Percentiles rank a stretch among this genome's conserved stretches.
phyloP scores from a whole-genome alignment of 139 green algal species.

The Haematococcus sp. region DNA sequence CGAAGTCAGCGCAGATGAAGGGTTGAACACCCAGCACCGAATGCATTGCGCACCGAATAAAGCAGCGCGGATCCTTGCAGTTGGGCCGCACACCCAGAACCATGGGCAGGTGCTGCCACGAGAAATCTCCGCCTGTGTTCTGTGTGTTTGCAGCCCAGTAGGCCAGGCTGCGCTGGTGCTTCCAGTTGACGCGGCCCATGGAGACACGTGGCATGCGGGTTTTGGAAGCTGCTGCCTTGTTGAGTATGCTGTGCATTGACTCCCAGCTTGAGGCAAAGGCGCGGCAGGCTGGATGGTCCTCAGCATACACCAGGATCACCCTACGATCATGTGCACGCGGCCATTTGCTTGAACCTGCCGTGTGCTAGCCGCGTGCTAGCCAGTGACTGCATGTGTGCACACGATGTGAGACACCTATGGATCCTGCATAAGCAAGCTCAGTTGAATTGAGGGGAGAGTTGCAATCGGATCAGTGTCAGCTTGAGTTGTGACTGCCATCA shows the following conservation, averaged over 20 bases:
- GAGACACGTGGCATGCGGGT: not conserved
- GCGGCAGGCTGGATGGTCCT: not conserved
- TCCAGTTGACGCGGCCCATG: not conserved
- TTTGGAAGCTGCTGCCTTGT: not conserved
- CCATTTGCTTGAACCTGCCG: too few relatives aligned
- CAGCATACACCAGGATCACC: not conserved
- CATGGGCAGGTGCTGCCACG: not conserved
- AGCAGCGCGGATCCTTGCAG: slow-evolving; percentile 8
- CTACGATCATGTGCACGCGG: slow-evolving; percentile 2
- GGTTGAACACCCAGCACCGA: too few relatives aligned
- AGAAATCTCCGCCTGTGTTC: not conserved
- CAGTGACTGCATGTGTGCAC: too few relatives aligned
- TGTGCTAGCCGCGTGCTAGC: too few relatives aligned
- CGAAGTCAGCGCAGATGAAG: too few relatives aligned
- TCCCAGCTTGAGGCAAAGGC: not conserved
- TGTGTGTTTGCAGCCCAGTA: not conserved
- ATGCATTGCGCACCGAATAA: not conserved
- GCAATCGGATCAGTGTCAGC: too few relatives aligned
- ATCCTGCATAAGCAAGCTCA: too few relatives aligned
- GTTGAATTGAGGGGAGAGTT: too few relatives aligned
- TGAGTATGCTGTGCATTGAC: not conserved
- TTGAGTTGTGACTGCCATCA: too few relatives aligned
- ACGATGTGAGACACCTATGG: too few relatives aligned
- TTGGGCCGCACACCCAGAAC: not conserved
- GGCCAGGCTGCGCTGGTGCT: slow-evolving; percentile 8